phyloP scores from a whole-genome alignment of 495 filamentous ascomycete species.

The Copromyces sp. region DNA sequence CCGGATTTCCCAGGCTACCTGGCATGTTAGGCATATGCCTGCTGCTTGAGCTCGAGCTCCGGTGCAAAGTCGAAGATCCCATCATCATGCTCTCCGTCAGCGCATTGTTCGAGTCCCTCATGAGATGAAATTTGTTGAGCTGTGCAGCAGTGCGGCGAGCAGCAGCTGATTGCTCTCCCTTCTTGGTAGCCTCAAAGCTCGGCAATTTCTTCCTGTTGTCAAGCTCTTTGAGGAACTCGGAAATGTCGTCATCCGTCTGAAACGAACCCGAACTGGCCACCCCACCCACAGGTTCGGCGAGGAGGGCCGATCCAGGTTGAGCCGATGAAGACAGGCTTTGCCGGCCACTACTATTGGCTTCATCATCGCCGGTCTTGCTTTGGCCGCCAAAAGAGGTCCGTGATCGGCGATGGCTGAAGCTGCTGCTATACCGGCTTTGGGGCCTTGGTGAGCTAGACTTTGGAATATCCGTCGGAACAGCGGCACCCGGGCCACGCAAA shows the following conservation, averaged over 20 bases:
- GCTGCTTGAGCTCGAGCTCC: constrained; percentile 75
- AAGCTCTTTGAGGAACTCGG: constrained; percentile 80
- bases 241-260: constrained; percentile 81
- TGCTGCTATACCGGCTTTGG: constrained; percentile 72
- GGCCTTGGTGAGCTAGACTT: constrained; percentile 50
- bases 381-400: constrained; percentile 63
- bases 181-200: constrained; percentile 50
- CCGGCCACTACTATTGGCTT: constrained; percentile 76
- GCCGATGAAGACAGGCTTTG: constrained; percentile 76
- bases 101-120: constrained; percentile 77
- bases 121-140: constrained; percentile 65
- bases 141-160: constrained; percentile 57
- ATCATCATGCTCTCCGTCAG: constrained; percentile 84
- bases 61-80: constrained; percentile 61
- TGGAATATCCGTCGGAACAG: constrained; percentile 45
- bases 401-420: constrained; percentile 56
- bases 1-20: constrained; percentile 62
- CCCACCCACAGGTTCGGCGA: constrained; percentile 54
- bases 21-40: constrained; percentile 76
- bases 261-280: constrained; percentile 69
- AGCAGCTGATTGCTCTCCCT: constrained; percentile 44
- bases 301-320: constrained; percentile 75
- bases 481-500: constrained; percentile 41
- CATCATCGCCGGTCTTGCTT: constrained; percentile 63
- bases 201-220: constrained; percentile 71